Evolutionary conservation across 768 basidiomycete genomes (phyloP).

Genomic region (Strobilomyces confusus): DNA sequence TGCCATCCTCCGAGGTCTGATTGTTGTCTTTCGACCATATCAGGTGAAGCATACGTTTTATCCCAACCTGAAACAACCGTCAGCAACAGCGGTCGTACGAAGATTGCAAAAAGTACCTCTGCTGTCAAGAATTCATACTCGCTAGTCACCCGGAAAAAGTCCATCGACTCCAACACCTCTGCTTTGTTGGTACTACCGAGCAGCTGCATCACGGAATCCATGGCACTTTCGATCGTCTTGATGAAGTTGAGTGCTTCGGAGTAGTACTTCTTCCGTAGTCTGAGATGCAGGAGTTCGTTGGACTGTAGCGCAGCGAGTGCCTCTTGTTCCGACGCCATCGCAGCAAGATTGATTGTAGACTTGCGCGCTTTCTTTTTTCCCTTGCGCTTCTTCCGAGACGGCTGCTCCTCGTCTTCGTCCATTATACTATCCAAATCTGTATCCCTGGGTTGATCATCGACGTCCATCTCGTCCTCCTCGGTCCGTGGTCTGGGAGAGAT

Average conservation of each 20-base stretch:
- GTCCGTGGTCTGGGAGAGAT: conserved; percentile 13
- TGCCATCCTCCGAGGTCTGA: conserved; percentile 68
- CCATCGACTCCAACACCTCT: conserved; percentile 80
- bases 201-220: conserved; percentile 69
- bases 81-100: neutral
- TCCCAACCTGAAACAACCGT: conserved; percentile 54
- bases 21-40: conserved; percentile 96
- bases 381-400: conserved; percentile 33
- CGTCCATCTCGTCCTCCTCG: conserved; percentile 54
- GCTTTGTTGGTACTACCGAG: conserved; percentile 84
- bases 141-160: conserved; percentile 82
- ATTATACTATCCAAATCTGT: conserved; percentile 35
- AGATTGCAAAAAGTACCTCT: conserved; percentile 43
- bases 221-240: conserved; percentile 57
- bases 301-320: conserved; percentile 66
- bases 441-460: conserved; percentile 40
- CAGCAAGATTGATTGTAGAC: conserved; percentile 67
- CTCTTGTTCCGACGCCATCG: conserved; percentile 66
- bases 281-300: conserved; percentile 60
- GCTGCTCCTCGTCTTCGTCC: conserved; percentile 37
- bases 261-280: conserved; percentile 81
- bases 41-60: conserved; percentile 95
- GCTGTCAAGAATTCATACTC: conserved; percentile 80
- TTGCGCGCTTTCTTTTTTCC: conserved; percentile 53
- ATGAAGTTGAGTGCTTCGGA: conserved; percentile 85